Conservation (phyloP, 768 basidiomycete genomes). For the Auricularia heimuer region DNA sequence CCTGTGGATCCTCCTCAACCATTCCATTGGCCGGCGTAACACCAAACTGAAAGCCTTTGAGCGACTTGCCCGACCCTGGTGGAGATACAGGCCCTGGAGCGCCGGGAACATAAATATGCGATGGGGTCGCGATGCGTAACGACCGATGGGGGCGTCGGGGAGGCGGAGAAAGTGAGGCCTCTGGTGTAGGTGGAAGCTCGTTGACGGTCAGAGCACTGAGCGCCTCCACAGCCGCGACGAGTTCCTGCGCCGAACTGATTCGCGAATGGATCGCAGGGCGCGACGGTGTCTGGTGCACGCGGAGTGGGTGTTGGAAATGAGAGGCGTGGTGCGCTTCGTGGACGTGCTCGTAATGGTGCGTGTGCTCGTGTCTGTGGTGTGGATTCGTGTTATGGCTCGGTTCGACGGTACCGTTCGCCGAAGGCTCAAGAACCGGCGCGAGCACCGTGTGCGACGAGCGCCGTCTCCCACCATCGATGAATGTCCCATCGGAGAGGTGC, state of each 20-base stretch:
- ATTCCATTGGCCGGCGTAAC: neutral
- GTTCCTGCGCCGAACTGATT: neutral
- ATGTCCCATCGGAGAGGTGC: no score
- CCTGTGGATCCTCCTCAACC: slow-evolving; percentile 23
- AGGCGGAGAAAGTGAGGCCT: slow-evolving; percentile 5
- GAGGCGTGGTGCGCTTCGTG: neutral
- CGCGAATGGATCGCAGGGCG: neutral
- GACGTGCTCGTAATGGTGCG: neutral
- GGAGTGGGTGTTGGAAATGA: neutral
- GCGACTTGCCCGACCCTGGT: neutral
- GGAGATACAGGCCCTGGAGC: neutral
- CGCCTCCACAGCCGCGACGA: neutral
- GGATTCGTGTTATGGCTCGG: no score
- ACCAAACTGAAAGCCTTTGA: neutral
- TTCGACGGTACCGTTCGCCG: no score
- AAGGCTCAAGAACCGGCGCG: no score
- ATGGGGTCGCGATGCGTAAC: neutral
- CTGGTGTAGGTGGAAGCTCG: slow-evolving; percentile 27
- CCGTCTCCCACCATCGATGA: no score
- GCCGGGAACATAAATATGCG: neutral
- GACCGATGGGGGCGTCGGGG: neutral
- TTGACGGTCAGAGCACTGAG: neutral
- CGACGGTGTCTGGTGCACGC: neutral
- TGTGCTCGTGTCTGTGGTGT: no score
- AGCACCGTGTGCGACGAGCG: no score